These are phyloP conservation scores for Platismatia glauca DNA, from an alignment of 495 filamentous ascomycete genomes.

Conservation along the genomic window DNA sequence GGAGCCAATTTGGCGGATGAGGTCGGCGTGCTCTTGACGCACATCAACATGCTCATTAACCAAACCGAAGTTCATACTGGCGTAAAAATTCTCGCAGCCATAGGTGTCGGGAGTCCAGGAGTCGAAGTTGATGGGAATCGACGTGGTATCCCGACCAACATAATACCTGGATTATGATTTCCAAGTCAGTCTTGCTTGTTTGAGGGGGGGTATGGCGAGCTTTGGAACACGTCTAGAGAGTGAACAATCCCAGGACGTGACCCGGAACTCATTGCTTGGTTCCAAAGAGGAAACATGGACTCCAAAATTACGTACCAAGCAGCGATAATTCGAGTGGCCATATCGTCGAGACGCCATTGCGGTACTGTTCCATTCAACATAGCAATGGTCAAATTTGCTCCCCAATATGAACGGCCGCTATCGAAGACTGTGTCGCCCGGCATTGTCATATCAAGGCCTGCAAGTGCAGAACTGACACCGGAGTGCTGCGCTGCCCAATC, in stretches of 20 bases:
- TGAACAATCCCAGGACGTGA: too few relatives aligned
- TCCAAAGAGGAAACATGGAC: too few relatives aligned
- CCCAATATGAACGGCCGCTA: conserved; percentile 69
- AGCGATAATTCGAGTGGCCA: conserved; percentile 86
- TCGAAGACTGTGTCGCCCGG: conserved; percentile 77
- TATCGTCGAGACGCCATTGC: conserved; percentile 86
- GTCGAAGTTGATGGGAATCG: conserved; percentile 71
- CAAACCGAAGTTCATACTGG: conserved; percentile 38
- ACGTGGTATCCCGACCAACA: conserved; percentile 58
- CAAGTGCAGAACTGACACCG: conserved; percentile 67
- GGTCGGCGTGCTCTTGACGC: conserved; percentile 56
- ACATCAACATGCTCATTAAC: conserved; percentile 87
- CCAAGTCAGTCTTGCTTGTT: too few relatives aligned
- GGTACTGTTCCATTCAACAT: conserved; percentile 88
- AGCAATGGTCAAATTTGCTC: conserved; percentile 73
- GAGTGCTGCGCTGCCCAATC: conserved; percentile 86
- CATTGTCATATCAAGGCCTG: conserved; percentile 93
- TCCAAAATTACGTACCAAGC: too few relatives aligned
- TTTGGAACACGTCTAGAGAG: too few relatives aligned
- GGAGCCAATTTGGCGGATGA: conserved; percentile 67
- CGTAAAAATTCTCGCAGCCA: conserved; percentile 56
- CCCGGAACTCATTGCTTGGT: too few relatives aligned
- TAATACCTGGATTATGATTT: too few relatives aligned
- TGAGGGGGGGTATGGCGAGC: too few relatives aligned
- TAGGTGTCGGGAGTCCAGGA: conserved; percentile 76